Conservation (phyloP, 2,329 filamentous ascomycete species). For the Sporothrix phasma region DNA sequence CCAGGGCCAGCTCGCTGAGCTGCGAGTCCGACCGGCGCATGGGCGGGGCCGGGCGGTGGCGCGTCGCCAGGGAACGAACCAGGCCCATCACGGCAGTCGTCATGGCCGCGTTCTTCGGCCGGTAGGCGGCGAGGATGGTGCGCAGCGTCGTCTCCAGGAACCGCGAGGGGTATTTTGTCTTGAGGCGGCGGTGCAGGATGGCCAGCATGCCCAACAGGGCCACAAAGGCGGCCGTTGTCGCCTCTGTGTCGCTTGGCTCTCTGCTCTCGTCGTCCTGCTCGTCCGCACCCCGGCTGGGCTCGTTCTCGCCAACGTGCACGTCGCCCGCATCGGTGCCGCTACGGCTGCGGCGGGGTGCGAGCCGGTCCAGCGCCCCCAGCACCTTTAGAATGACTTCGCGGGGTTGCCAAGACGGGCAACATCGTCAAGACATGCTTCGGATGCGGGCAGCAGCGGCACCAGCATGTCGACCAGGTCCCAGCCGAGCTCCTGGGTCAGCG, state of each 20-base stretch:
- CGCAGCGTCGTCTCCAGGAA: conserved; percentile 71
- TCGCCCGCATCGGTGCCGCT: conserved; percentile 29
- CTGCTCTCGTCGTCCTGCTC: conserved; percentile 22
- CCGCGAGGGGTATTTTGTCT: conserved; percentile 66
- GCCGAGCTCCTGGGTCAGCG: conserved; percentile 66
- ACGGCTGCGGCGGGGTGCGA: conserved; percentile 34
- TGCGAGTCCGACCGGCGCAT: conserved; percentile 39
- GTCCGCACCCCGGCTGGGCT: conserved; percentile 23
- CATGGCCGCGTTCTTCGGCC: conserved; percentile 53
- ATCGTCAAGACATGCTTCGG: conserved; percentile 61
- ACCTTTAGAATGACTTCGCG: conserved; percentile 74
- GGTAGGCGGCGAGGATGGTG: conserved; percentile 58
- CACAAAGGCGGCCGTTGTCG: conserved; percentile 14
- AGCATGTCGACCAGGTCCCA: conserved; percentile 77
- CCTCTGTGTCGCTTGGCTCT: conserved; percentile 17
- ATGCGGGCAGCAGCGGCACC: conserved; percentile 54
- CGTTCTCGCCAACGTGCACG: conserved; percentile 26
- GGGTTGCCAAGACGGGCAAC: conserved; percentile 71
- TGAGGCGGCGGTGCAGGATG: conserved; percentile 63
- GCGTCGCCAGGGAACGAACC: conserved; percentile 57
- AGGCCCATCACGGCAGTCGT: conserved; percentile 62
- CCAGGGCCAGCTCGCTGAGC: conserved; percentile 3
- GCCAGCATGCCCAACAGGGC: conserved; percentile 35
- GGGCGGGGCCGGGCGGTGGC: conserved; percentile 54
- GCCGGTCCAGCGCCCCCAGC: conserved; percentile 57